A percentile compares a stretch with the other conserved stretches of the same genome.
phyloP scores from a whole-genome alignment of 257 asterid species.

The Solanum dulcamara region DNA sequence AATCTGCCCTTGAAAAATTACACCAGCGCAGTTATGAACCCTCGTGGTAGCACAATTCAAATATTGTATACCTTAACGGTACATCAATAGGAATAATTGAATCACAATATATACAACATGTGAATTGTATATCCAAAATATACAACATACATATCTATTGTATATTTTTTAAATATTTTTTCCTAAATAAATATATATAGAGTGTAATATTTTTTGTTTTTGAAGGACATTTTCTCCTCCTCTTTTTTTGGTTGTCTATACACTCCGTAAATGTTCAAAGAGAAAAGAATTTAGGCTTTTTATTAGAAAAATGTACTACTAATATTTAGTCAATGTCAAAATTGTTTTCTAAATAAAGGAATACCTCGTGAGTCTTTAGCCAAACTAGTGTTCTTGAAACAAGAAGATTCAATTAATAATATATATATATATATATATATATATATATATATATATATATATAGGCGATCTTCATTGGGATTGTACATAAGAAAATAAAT shows the following conservation, averaged over 20 bases:
- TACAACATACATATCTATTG: no score
- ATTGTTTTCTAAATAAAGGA: not conserved
- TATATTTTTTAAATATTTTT: no score
- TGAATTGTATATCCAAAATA: no score
- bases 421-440: not conserved
- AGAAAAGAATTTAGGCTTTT: not conserved
- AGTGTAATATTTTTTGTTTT: no score
- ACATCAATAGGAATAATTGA: no score
- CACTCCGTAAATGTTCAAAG: not conserved
- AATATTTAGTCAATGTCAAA: not conserved
- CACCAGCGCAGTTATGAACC: no score
- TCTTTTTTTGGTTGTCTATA: not conserved
- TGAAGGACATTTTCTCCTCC: not conserved
- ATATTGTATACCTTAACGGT: not conserved
- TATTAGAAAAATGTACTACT: not conserved
- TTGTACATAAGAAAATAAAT: not conserved
- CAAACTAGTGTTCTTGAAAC: not conserved
- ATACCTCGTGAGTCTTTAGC: not conserved
- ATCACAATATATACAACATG: no score
- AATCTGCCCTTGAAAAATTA: no score
- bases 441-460: no score
- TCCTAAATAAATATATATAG: no score
- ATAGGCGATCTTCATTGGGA: not conserved
- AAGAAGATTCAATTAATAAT: not conserved
- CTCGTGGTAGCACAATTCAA: no score